Percentiles rank a stretch among this genome's conserved stretches.
Evolutionary conservation across 495 filamentous ascomycete genomes (phyloP).

Genomic region (Lindgomyces ingoldianus): DNA sequence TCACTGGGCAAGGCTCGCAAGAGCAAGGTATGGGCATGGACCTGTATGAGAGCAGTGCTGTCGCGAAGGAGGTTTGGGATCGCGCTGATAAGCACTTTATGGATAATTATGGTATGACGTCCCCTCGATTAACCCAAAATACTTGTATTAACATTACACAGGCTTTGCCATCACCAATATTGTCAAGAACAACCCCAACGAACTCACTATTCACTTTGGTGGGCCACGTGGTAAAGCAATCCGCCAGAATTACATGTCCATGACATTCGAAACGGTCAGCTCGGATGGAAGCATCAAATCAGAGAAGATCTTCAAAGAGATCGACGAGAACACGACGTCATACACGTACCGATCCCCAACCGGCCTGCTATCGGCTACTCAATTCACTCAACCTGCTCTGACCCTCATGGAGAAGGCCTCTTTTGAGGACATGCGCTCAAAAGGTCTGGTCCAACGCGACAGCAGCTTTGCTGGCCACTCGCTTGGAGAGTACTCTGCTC

Average conservation of each 20-base stretch:
- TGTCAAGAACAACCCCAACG: conserved; percentile 98
- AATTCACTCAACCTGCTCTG: conserved; percentile 96
- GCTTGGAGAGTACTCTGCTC: conserved; percentile 94
- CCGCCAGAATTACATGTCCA: conserved; percentile 97
- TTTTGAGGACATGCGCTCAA: conserved; percentile 98
- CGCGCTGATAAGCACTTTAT: conserved; percentile 96
- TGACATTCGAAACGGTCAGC: conserved; percentile 97
- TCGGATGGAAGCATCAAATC: conserved; percentile 91
- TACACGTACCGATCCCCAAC: conserved; percentile 97
- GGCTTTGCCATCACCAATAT: conserved; percentile 97
- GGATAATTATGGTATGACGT: conserved; percentile 89
- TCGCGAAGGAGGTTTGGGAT: conserved; percentile 98
- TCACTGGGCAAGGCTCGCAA: conserved; percentile 96
- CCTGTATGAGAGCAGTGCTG: conserved; percentile 85
- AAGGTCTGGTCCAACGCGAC: conserved; percentile 92
- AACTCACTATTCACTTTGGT: conserved; percentile 97
- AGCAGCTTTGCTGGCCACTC: conserved; percentile 98
- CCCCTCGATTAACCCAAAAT: not conserved
- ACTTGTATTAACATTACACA: conserved; percentile 51
- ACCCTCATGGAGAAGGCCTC: conserved; percentile 99
- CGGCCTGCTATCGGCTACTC: conserved; percentile 92
- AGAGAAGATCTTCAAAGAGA: conserved; percentile 98
- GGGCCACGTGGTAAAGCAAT: conserved; percentile 96
- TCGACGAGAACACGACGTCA: conserved; percentile 83
- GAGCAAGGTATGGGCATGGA: conserved; percentile 99